Evolutionary conservation across 345 rosid genomes (phyloP).

Genomic region (Psidium friedrichsthalianum): DNA sequence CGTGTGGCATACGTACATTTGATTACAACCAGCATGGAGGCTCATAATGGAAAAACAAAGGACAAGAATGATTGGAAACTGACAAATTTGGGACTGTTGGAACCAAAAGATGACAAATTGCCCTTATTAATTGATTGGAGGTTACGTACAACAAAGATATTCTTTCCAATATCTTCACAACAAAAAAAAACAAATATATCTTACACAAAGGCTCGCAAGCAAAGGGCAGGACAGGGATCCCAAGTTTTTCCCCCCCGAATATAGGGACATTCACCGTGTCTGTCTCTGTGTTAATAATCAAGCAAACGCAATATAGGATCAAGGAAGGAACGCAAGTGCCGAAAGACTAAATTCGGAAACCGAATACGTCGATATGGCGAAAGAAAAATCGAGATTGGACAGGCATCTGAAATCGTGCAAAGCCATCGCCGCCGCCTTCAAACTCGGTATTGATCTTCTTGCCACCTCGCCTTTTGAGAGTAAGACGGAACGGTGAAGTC

Average conservation of each 20-base stretch:
- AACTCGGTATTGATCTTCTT: not conserved
- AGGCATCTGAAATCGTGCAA: not conserved
- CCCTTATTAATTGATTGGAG: not conserved
- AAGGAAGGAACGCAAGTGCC: not conserved
- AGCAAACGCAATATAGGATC: not conserved
- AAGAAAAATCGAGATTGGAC: not conserved
- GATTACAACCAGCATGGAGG: not conserved
- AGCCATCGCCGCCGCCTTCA: not conserved
- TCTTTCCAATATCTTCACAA: not conserved
- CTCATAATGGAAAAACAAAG: not conserved
- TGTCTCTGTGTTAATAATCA: not conserved
- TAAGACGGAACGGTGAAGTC: not conserved
- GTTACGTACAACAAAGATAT: not conserved
- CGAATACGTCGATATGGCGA: accelerated
- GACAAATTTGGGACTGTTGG: not conserved
- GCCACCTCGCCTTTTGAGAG: not conserved
- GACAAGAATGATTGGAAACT: not conserved
- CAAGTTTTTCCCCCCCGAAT: not conserved
- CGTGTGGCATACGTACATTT: not conserved
- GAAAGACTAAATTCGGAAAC: not conserved
- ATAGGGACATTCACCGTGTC: not conserved
- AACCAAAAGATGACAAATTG: not conserved
- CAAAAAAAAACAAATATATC: not conserved
- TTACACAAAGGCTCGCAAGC: not conserved
- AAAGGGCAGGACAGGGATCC: not conserved